phyloP scores from a whole-genome alignment of 2,329 filamentous ascomycete species.

The Aspergillus quadricinctus region DNA sequence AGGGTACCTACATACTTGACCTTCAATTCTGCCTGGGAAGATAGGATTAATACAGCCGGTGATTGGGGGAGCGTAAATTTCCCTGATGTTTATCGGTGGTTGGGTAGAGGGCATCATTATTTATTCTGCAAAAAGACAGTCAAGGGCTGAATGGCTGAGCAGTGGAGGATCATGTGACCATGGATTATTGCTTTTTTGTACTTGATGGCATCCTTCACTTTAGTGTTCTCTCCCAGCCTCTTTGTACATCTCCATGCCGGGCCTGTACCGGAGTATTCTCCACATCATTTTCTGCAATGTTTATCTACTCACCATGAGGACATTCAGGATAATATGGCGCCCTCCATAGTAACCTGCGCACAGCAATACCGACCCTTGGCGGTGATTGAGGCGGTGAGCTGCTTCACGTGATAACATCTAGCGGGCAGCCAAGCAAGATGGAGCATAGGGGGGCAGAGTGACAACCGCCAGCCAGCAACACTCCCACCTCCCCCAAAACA shows the following conservation, averaged over 20 bases:
- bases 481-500: constrained; percentile 22
- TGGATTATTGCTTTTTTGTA: not conserved
- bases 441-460: constrained; percentile 25
- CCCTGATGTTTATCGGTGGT: not conserved
- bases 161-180: not conserved
- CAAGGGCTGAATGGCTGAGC: not conserved
- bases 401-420: constrained; percentile 18
- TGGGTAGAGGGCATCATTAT: not conserved
- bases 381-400: constrained; percentile 1
- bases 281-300: not conserved
- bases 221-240: not conserved
- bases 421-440: constrained; percentile 18
- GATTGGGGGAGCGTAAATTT: not conserved
- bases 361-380: not conserved
- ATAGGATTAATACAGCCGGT: not conserved
- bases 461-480: constrained; percentile 25
- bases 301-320: not conserved
- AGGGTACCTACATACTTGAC: not conserved
- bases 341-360: constrained; percentile 5
- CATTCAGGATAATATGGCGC: not conserved
- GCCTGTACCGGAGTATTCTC: not conserved
- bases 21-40: not conserved
- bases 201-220: too few species aligned
- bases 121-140: not conserved
- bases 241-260: not conserved